Evolutionary conservation across 306 rosid species (phyloP).

Genomic region (Rubus parviflorus): DNA sequence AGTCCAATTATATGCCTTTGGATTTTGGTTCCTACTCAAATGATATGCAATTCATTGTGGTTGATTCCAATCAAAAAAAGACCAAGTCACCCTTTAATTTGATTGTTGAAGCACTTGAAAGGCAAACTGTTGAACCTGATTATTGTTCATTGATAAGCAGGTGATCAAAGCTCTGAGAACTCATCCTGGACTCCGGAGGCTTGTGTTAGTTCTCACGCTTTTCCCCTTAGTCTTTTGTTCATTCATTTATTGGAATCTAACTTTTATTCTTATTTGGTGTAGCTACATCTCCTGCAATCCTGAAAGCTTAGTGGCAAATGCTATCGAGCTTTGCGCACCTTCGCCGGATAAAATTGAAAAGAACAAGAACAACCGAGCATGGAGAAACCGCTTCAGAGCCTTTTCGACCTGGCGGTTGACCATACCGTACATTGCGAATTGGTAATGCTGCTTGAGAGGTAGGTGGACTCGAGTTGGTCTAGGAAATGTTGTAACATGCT

Average conservation of each 20-base stretch:
- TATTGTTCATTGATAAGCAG: conserved; percentile 43
- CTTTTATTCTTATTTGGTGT: conserved; percentile 35
- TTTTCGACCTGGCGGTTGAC: conserved; percentile 93
- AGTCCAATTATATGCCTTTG: not conserved
- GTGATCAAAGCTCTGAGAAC: conserved; percentile 89
- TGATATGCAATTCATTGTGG: not conserved
- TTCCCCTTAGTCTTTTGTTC: not conserved
- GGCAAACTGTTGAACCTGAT: conserved; percentile 17
- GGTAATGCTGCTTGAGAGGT: conserved; percentile 97
- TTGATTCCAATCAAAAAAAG: not conserved
- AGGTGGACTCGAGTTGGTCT: conserved; percentile 14
- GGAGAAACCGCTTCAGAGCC: conserved; percentile 91
- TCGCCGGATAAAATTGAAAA: conserved; percentile 62
- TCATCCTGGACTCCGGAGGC: conserved; percentile 65
- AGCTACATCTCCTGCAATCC: conserved; percentile 99
- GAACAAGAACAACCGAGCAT: conserved; percentile 78
- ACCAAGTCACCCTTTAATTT: too few relatives aligned
- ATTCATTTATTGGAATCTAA: conserved; percentile 23
- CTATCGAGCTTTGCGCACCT: conserved; percentile 93
- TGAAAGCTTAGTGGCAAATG: conserved; percentile 90
- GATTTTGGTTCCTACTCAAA: not conserved
- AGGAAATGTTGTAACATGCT: not conserved
- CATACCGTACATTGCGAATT: conserved; percentile 85
- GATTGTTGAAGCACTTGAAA: not conserved
- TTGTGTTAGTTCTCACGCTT: conserved; percentile 69